Base-by-base conservation (phyloP, 2,329 filamentous ascomycete genomes). In the Paraconiothyrium sp. region DNA sequence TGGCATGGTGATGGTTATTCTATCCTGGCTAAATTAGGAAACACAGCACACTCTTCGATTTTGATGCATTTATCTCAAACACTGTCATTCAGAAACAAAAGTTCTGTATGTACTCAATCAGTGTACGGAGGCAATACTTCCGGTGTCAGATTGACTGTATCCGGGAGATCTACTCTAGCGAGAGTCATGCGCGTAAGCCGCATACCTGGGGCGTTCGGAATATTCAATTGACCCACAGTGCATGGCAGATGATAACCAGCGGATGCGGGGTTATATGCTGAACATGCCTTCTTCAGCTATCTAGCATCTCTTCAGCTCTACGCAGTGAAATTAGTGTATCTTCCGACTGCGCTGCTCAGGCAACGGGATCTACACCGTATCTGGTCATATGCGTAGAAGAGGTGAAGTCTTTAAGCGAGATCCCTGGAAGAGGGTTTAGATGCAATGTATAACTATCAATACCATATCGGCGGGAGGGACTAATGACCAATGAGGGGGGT, bases 171-270 rank as follows among this genome's bases (percentile, higher is more conserved):
- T 27, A 48, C 44, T 48, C 11, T 27, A 27, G 44, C 44, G 9
- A 48, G 4, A 24, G 10, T 22, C 24, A 24, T 48, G 44, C 44
- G 22, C 24, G 48, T 54, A 43, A 54, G 37, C 51, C 35, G 51
- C 51, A 54, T 54, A 52, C 35, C 35, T 27, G 51, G 22, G 37
- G 51, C 51, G 51, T 54, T 54, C 51, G 51, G 34, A 54, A 35
- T n/a, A 43, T 43, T 54, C 9, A 1, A 20, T 27, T 27, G 4
- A 34, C 11, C 30, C 13, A 20, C 8, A 37, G 34, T 13, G 6
- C 27, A 30, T 30, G 27, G 37, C 51, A 54, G 22, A 2, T n/a
- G 34, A 7, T 14, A 30, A 44, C 16, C 16, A 11, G 24, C 34
- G 4, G 22, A 39, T 34, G 10, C 7, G 34, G 51, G 51, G 24